Evolutionary conservation across 2,329 filamentous ascomycete species (phyloP).

Genomic region (Colletotrichum sp.): DNA sequence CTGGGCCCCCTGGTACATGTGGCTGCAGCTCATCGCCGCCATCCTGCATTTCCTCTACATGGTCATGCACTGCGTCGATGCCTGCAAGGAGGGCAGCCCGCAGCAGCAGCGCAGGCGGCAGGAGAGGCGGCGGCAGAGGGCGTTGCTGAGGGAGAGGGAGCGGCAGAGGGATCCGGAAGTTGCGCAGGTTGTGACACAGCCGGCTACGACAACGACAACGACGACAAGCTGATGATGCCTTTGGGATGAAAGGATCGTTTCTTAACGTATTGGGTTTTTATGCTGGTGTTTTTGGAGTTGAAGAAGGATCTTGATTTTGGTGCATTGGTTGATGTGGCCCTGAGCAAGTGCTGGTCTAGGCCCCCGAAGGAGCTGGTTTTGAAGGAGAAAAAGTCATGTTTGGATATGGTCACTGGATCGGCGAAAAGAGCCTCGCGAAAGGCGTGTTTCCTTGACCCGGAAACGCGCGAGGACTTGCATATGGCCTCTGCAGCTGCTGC

Average conservation of each 20-base stretch:
- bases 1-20: conserved; percentile 25
- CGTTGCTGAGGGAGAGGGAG: not conserved
- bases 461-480: not conserved
- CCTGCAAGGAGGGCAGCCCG: conserved; percentile 10
- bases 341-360: conserved; percentile 19
- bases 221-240: too few relatives aligned
- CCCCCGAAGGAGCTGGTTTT: not conserved
- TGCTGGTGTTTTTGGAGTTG: not conserved
- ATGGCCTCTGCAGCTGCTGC: not conserved
- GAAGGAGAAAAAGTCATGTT: not conserved
- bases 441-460: not conserved
- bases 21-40: conserved; percentile 25
- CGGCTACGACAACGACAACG: not conserved
- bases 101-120: not conserved
- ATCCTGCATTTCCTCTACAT: conserved; percentile 24
- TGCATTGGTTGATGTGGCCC: not conserved
- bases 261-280: not conserved
- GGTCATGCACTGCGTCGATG: conserved; percentile 24
- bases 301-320: not conserved
- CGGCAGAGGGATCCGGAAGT: not conserved
- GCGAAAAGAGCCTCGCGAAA: not conserved
- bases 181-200: not conserved
- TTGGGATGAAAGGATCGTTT: not conserved
- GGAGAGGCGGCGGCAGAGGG: not conserved
- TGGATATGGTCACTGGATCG: not conserved